Base-by-base conservation (phyloP, 2,329 filamentous ascomycete species). In the Hymenoscyphus occultus region DNA sequence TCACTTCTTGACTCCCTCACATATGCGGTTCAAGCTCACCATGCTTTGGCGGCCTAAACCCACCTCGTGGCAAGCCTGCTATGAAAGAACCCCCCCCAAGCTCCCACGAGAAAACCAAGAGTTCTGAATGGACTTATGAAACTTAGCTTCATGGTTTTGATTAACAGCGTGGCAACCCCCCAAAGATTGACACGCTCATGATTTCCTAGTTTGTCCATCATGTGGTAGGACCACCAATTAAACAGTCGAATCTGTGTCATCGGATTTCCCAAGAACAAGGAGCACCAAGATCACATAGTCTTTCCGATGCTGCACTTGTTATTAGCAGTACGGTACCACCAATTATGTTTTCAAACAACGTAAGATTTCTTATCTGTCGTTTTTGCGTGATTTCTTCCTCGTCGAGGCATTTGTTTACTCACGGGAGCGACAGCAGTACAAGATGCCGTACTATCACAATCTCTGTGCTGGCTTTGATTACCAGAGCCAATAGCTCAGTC, bases 171-270 rank as follows among this genome's bases (percentile, higher is more conserved):
- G 48, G 48, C 48, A 54, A 54, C 22, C 13, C 3, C 19, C 45
- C 9, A 22, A 54, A 28, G 9, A 54, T 13, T 54, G 48, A 13
- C 48, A 54, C 19, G 19, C 19, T 19, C 19, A 54, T 22, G 19
- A 54, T 13, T 54, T 54, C 45, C 22, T 51, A 51, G 28, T 51
- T 51, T 51, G 45, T 22, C 22, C 48, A 54, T 54, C 48, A 54
- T 54, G 48, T 54, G 48, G 48, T 54, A n/a, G 48, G 13, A 54
- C 48, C 22, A 22, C 48, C 19, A 54, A 19, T 54, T 5, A 54
- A 54, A 22, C 48, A 22, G n/a, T 54, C 45, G 9, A 54, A 54
- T 54, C 48, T 54, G 19, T 54, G 19, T 54, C 48, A 54, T 28
- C 22, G 22, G 48, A 54, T 54, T 54, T 28, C 19, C 19, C 48